Evolutionary conservation across 1,284 basidiomycete genomes (phyloP).

Genomic region (Cystobasidiaceae sp.): DNA sequence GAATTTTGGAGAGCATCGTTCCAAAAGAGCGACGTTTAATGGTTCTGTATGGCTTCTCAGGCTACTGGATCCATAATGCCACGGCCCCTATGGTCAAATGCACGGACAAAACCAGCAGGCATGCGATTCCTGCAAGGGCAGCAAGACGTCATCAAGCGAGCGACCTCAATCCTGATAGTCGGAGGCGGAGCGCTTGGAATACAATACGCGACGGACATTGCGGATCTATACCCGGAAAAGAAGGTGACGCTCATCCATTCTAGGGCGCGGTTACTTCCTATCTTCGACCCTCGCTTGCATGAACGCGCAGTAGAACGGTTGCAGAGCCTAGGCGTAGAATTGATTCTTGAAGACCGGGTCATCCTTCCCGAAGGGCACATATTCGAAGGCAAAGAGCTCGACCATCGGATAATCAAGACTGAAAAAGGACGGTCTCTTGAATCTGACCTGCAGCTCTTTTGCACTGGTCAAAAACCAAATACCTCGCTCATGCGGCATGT

Average conservation of each 20-base stretch:
- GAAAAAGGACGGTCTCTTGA: constrained; percentile 19
- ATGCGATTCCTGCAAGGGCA: constrained; percentile 39
- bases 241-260: constrained; percentile 65
- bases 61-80: constrained; percentile 29
- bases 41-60: constrained; percentile 5
- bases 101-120: constrained; percentile 42
- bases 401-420: constrained; percentile 24
- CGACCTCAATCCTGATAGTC: constrained; percentile 48
- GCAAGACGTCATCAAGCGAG: constrained; percentile 44
- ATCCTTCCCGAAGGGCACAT: constrained; percentile 43
- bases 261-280: constrained; percentile 56
- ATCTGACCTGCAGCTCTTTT: constrained; percentile 55
- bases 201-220: constrained; percentile 64
- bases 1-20: neutral
- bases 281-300: constrained; percentile 58
- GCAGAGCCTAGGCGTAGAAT: constrained; percentile 48
- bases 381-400: constrained; percentile 28
- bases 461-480: constrained; percentile 70
- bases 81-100: constrained; percentile 12
- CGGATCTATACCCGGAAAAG: constrained; percentile 32
- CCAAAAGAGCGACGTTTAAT: neutral
- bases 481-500: constrained; percentile 56
- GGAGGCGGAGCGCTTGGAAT: constrained; percentile 53
- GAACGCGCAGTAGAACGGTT: constrained; percentile 43
- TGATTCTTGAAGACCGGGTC: constrained; percentile 49